These are phyloP conservation scores for Hanseniaspora osmophila DNA, from an alignment of 805 yeast genomes.

Conservation along the genomic window DNA sequence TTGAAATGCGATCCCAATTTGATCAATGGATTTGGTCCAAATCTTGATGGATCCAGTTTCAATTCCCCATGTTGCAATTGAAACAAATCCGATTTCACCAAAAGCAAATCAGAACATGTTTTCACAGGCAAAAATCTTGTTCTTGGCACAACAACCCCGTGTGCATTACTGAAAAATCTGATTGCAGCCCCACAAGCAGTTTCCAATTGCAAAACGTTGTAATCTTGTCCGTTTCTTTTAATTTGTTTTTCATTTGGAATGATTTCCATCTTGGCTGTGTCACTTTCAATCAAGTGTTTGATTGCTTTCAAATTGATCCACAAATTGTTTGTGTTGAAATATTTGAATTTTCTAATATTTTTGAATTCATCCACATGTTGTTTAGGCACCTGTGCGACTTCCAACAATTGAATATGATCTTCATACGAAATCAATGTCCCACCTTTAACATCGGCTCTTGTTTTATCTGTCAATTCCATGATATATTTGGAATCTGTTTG, in stretches of 20 bases:
- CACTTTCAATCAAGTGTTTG: constrained; percentile 76
- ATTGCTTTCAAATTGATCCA: constrained; percentile 94
- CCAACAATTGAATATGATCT: constrained; percentile 85
- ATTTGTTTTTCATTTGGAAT: constrained; percentile 88
- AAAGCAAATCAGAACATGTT: constrained; percentile 85
- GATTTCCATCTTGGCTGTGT: constrained; percentile 78
- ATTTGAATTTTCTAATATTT: constrained; percentile 92
- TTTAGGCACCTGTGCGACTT: constrained; percentile 96
- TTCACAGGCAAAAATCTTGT: constrained; percentile 95
- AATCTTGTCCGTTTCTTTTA: constrained; percentile 58
- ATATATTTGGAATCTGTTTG: constrained; percentile 86
- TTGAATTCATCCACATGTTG: constrained; percentile 97
- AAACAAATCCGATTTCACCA: constrained; percentile 92
- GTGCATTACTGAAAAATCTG: constrained; percentile 86
- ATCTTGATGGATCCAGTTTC: constrained; percentile 69
- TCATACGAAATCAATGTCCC: constrained; percentile 95
- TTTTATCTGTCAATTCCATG: constrained; percentile 97
- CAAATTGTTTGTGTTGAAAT: constrained; percentile 94
- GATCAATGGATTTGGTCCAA: constrained; percentile 83
- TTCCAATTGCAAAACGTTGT: constrained; percentile 85
- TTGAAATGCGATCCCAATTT: constrained; percentile 94
- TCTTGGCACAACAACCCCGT: constrained; percentile 97
- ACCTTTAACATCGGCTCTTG: constrained; percentile 98
- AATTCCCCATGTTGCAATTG: constrained; percentile 83
- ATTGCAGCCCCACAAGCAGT: constrained; percentile 99